These are phyloP conservation scores for Mucor sp. DNA, from an alignment of 371 early-diverging fungal species.

Conservation along the genomic window DNA sequence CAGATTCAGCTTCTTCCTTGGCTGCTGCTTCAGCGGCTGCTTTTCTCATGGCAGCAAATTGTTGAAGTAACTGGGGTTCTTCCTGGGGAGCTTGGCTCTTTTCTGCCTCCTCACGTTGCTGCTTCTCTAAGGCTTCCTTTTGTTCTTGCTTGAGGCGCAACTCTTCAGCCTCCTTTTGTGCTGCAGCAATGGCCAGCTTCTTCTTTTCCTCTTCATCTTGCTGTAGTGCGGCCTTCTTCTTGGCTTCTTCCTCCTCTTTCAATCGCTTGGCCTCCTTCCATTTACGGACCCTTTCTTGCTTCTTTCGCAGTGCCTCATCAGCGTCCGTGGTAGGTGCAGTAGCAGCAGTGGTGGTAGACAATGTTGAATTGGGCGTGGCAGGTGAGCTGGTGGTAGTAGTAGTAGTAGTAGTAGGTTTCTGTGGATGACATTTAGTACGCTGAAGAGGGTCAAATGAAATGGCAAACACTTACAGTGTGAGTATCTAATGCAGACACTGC, in stretches of 20 bases:
- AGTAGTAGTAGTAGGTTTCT: not conserved
- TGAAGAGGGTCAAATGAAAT: not conserved
- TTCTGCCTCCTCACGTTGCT: conserved; percentile 31
- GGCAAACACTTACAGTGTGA: conserved; percentile 9
- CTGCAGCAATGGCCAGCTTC: conserved; percentile 15
- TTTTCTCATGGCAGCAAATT: conserved; percentile 32
- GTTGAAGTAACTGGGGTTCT: conserved; percentile 24
- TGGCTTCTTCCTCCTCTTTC: conserved; percentile 32
- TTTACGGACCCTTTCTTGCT: conserved; percentile 73
- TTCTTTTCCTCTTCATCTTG: conserved; percentile 14
- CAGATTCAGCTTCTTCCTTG: conserved; percentile 17
- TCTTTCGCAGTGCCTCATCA: conserved; percentile 67
- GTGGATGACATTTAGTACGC: not conserved
- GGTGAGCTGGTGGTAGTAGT: not conserved
- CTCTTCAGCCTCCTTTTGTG: conserved; percentile 15
- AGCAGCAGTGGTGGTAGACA: too few species aligned
- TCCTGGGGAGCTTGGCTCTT: conserved; percentile 44
- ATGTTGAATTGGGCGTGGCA: not conserved
- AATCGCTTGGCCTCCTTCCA: conserved; percentile 66
- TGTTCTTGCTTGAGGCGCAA: conserved; percentile 20
- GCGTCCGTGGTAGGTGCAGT: conserved; percentile 16
- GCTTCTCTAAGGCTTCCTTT: conserved; percentile 10
- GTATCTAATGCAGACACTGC: conserved; percentile 5
- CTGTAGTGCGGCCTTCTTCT: conserved; percentile 22
- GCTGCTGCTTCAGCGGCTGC: conserved; percentile 24